phyloP scores from a whole-genome alignment of 164 flowering plant species.

The Aristolochia contorta region DNA sequence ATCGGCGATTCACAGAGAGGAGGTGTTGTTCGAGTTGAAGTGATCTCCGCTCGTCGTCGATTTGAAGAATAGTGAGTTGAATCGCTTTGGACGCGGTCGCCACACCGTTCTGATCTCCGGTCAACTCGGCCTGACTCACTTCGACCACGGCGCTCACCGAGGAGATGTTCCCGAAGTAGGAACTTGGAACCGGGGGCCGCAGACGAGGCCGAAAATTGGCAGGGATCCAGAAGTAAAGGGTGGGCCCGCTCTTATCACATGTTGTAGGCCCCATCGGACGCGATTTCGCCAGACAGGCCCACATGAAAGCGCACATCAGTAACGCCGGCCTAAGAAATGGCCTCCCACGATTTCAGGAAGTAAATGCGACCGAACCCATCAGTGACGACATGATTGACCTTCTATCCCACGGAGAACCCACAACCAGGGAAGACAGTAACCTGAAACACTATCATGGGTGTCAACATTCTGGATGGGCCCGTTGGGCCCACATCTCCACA shows the following conservation, averaged over 20 bases:
- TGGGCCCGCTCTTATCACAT: neutral
- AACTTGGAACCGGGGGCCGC: conserved; percentile 18
- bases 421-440: conserved; percentile 12
- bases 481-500: neutral
- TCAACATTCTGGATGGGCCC: conserved; percentile 19
- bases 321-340: conserved; percentile 2
- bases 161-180: conserved; percentile 46
- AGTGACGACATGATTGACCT: conserved; percentile 3
- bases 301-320: conserved; percentile 19
- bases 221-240: conserved; percentile 10
- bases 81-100: conserved; percentile 17
- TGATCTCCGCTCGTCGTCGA: neutral
- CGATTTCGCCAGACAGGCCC: conserved; percentile 31
- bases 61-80: conserved; percentile 9
- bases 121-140: conserved; percentile 7
- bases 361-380: conserved; percentile 4
- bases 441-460: conserved; percentile 10
- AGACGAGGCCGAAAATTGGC: conserved; percentile 27
- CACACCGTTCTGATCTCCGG: conserved; percentile 25
- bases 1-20: neutral
- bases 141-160: neutral
- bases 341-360: conserved; percentile 18
- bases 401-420: conserved; percentile 11
- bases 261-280: neutral
- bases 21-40: neutral